These are phyloP conservation scores for Magnaporthales sp. DNA, from an alignment of 2,329 filamentous ascomycete genomes.

Conservation along the genomic window DNA sequence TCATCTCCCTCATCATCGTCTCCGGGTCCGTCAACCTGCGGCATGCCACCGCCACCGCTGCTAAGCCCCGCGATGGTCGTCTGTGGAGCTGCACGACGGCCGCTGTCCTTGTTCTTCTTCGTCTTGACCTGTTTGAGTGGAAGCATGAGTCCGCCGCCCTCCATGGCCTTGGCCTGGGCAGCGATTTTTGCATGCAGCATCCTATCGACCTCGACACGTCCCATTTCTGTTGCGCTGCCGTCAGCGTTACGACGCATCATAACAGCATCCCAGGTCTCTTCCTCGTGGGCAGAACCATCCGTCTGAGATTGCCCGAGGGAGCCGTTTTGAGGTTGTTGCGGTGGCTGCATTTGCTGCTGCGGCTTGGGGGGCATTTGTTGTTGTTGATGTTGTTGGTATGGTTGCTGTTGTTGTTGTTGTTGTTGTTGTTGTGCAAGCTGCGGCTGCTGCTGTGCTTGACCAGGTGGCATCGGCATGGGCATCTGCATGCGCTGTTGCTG, in stretches of 20 bases:
- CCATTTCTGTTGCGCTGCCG: conserved; percentile 46
- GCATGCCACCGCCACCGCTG: conserved; percentile 22
- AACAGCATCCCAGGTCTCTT: conserved; percentile 47
- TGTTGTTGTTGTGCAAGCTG: conserved; percentile 13
- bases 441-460: conserved; percentile 7
- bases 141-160: conserved; percentile 69
- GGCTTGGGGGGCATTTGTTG: conserved; percentile 13
- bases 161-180: conserved; percentile 56
- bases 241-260: conserved; percentile 47
- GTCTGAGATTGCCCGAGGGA: conserved; percentile 50
- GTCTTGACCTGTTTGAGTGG: conserved; percentile 49
- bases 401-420: conserved; percentile 14
- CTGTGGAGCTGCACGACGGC: conserved; percentile 13
- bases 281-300: conserved; percentile 60
- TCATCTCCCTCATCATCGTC: conserved; percentile 54
- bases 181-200: conserved; percentile 62
- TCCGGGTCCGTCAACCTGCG: conserved; percentile 52
- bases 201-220: conserved; percentile 55
- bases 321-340: conserved; percentile 27
- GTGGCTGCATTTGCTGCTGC: conserved; percentile 24
- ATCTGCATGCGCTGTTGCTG: conserved; percentile 8
- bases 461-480: conserved; percentile 8
- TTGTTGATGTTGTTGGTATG: conserved; percentile 15
- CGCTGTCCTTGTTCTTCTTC: conserved; percentile 20
- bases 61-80: conserved; percentile 5